A percentile compares a stretch with the other conserved stretches of the same genome.
These are phyloP conservation scores for Luzula sylvatica DNA, from an alignment of 176 grass and related monocot genomes.

Conservation along the genomic window DNA sequence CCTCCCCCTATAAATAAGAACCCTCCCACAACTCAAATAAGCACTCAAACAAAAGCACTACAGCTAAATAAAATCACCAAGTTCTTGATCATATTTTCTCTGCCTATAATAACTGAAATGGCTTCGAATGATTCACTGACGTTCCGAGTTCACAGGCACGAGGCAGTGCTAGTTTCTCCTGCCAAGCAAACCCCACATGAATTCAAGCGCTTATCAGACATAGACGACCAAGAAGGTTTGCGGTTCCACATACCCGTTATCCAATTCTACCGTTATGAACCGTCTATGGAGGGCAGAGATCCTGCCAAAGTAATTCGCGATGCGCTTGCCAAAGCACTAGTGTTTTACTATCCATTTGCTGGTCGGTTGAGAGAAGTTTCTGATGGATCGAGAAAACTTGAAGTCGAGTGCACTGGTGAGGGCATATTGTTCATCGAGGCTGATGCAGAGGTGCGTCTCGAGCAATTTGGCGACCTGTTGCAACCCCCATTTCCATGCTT, in stretches of 20 bases:
- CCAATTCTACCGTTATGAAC: constrained; percentile 55
- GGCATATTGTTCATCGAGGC: constrained; percentile 75
- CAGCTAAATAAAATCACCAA: too few species aligned
- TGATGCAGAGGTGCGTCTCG: constrained; percentile 47
- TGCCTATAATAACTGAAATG: background rate
- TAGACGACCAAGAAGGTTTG: constrained; percentile 81
- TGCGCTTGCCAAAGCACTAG: constrained; percentile 55
- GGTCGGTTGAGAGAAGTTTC: constrained; percentile 49
- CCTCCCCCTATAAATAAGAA: background rate
- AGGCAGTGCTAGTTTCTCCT: constrained; percentile 50
- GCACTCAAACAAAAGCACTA: background rate
- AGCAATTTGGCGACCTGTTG: constrained; percentile 57
- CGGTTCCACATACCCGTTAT: constrained; percentile 77
- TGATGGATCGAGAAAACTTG: constrained; percentile 42
- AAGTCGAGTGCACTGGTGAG: constrained; percentile 78
- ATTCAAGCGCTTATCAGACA: constrained; percentile 75
- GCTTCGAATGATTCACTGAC: constrained; percentile 21
- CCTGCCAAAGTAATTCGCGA: constrained; percentile 45
- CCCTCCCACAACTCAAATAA: background rate
- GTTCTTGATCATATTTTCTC: too few species aligned
- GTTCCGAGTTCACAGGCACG: constrained; percentile 35
- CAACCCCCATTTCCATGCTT: constrained; percentile 63
- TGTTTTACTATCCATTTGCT: constrained; percentile 50
- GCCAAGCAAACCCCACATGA: constrained; percentile 36
- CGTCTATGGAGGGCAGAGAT: constrained; percentile 26